Percentiles rank a stretch among this genome's conserved stretches.
These are phyloP conservation scores for Hirsutella rhossiliensis DNA, from an alignment of 2,329 filamentous ascomycete species.

Conservation along the genomic window DNA sequence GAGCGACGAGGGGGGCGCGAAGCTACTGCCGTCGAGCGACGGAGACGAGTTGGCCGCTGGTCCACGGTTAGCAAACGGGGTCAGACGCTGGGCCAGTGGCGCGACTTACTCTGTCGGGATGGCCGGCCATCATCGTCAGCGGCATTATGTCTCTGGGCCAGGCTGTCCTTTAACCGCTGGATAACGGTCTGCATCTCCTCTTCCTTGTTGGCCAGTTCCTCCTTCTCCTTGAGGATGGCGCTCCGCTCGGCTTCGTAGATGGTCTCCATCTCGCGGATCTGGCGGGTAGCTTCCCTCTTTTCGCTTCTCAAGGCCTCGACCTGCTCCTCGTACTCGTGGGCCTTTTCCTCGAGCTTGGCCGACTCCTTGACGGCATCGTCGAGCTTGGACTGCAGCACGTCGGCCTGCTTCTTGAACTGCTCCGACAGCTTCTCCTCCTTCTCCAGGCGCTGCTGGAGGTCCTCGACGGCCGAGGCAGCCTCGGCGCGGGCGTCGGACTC, in stretches of 20 bases:
- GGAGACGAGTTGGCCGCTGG: conserved; percentile 45
- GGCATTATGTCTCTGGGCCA: conserved; percentile 59
- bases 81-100: too few relatives aligned
- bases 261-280: conserved; percentile 82
- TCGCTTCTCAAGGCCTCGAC: conserved; percentile 73
- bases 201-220: conserved; percentile 71
- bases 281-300: conserved; percentile 69
- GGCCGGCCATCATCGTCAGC: conserved; percentile 45
- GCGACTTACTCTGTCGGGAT: conserved; percentile 42
- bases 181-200: conserved; percentile 87
- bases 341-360: conserved; percentile 71
- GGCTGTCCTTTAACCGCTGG: conserved; percentile 79
- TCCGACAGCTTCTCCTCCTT: conserved; percentile 70
- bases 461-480: conserved; percentile 66
- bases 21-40: conserved; percentile 62
- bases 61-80: conserved; percentile 8
- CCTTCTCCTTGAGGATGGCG: conserved; percentile 81
- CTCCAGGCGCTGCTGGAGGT: conserved; percentile 70
- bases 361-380: conserved; percentile 80
- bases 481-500: conserved; percentile 71
- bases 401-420: conserved; percentile 70
- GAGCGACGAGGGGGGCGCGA: conserved; percentile 74
- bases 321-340: conserved; percentile 77
- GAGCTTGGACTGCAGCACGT: conserved; percentile 72
- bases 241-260: conserved; percentile 87